These are phyloP conservation scores for Penicillium psychrofluorescens DNA, from an alignment of 495 filamentous ascomycete species.

Conservation along the genomic window DNA sequence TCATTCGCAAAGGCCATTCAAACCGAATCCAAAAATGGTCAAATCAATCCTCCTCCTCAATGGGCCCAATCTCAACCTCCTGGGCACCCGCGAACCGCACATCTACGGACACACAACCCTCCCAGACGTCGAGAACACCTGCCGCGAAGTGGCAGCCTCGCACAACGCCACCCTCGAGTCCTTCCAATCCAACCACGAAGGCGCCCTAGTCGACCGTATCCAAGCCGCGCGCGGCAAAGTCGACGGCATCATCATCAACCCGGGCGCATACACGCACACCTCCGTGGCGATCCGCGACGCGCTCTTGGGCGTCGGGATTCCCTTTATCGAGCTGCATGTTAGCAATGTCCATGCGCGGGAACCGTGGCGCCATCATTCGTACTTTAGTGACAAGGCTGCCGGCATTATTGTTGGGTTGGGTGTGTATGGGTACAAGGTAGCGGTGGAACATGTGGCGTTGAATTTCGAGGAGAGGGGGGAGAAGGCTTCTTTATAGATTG, in stretches of 20 bases:
- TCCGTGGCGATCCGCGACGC: conserved; percentile 63
- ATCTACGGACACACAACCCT: conserved; percentile 64
- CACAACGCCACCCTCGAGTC: conserved; percentile 35
- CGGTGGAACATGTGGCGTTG: conserved; percentile 52
- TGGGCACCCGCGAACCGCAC: conserved; percentile 63
- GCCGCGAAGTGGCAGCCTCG: conserved; percentile 32
- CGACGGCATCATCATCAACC: conserved; percentile 63
- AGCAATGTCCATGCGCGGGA: conserved; percentile 62
- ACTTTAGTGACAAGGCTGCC: conserved; percentile 62
- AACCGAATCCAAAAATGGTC: conserved; percentile 17
- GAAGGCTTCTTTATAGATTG: conserved; percentile 11
- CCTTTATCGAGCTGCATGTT: conserved; percentile 67
- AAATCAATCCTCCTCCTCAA: conserved; percentile 67
- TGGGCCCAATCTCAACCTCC: conserved; percentile 75
- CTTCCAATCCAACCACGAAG: conserved; percentile 65
- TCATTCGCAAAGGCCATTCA: background rate
- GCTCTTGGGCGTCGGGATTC: conserved; percentile 52
- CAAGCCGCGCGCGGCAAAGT: conserved; percentile 44
- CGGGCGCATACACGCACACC: conserved; percentile 62
- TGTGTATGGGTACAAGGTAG: conserved; percentile 60
- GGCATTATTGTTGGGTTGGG: conserved; percentile 64
- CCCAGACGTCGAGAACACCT: conserved; percentile 43
- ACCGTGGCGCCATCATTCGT: conserved; percentile 55
- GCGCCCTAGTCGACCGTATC: conserved; percentile 54
- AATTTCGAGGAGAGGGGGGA: conserved; percentile 34